Percentiles rank a stretch among this genome's conserved stretches.
phyloP scores from a whole-genome alignment of 805 yeast genomes.

The Ogataea glucozyma region DNA sequence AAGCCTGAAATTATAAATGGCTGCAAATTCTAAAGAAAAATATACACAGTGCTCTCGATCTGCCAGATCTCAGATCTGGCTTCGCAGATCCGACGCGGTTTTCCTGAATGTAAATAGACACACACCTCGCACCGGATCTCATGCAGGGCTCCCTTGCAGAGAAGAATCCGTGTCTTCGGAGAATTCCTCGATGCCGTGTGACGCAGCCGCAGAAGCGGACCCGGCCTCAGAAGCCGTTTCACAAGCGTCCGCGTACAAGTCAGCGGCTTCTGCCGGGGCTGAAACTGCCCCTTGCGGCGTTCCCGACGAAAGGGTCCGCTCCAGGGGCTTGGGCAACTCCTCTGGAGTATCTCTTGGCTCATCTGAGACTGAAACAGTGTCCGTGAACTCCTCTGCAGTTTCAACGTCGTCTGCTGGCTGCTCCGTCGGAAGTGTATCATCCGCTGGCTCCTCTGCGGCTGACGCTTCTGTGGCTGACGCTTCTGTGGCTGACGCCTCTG shows the following conservation, averaged over 20 bases:
- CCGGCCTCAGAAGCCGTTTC: background rate
- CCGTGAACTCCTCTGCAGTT: conserved; percentile 1
- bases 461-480: background rate
- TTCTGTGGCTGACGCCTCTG: background rate
- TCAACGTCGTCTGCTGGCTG: background rate
- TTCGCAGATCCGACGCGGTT: background rate
- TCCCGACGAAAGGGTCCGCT: no score
- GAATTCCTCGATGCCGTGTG: no score
- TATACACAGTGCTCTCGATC: conserved; percentile 10
- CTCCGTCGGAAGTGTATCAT: background rate
- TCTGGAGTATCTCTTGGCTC: background rate
- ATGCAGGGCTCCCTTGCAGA: background rate
- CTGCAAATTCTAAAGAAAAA: background rate
- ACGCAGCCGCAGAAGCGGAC: no score
- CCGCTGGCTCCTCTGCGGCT: background rate
- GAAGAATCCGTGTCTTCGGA: no score
- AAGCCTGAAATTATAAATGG: background rate
- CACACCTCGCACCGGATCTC: no score
- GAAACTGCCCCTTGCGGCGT: background rate
- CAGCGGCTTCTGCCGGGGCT: background rate
- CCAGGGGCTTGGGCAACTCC: no score
- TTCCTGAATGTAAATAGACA: no score
- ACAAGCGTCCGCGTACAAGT: background rate
- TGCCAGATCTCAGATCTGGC: conserved; percentile 6
- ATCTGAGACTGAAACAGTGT: background rate